Evolutionary conservation across 2,329 filamentous ascomycete genomes (phyloP).

Genomic region (Apiospora phragmitis): DNA sequence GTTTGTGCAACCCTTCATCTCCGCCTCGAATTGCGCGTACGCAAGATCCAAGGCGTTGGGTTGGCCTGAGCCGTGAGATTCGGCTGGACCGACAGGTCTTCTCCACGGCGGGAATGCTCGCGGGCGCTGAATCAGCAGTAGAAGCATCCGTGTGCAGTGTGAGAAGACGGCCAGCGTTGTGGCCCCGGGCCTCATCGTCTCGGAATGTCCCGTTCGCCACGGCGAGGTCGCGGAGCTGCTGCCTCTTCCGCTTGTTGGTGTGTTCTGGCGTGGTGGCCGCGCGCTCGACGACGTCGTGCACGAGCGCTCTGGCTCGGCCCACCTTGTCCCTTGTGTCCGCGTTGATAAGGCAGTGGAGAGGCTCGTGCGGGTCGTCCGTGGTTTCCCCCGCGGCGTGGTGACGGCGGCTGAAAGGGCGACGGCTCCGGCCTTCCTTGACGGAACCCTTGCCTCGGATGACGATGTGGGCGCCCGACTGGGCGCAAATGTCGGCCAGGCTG

Average conservation of each 20-base stretch:
- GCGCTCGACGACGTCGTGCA: constrained; percentile 78
- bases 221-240: constrained; percentile 77
- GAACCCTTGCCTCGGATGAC: constrained; percentile 81
- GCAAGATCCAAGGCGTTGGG: background rate
- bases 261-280: constrained; percentile 77
- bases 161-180: background rate
- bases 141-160: background rate
- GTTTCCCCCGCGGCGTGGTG: background rate
- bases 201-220: constrained; percentile 79
- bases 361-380: constrained; percentile 71
- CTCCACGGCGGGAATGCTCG: background rate
- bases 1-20: background rate
- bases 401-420: constrained; percentile 47
- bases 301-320: constrained; percentile 74
- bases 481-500: constrained; percentile 79
- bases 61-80: background rate
- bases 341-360: constrained; percentile 80
- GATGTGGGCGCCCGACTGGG: constrained; percentile 74
- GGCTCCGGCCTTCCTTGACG: constrained; percentile 74
- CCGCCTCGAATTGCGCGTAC: background rate
- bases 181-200: constrained; percentile 60
- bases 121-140: background rate
- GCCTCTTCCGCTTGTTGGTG: constrained; percentile 77
- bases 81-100: background rate
- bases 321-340: constrained; percentile 76